Percentiles rank a stretch among this genome's conserved stretches.
Evolutionary conservation across 768 basidiomycete genomes (phyloP).

Genomic region (Cubamyces lactineus): DNA sequence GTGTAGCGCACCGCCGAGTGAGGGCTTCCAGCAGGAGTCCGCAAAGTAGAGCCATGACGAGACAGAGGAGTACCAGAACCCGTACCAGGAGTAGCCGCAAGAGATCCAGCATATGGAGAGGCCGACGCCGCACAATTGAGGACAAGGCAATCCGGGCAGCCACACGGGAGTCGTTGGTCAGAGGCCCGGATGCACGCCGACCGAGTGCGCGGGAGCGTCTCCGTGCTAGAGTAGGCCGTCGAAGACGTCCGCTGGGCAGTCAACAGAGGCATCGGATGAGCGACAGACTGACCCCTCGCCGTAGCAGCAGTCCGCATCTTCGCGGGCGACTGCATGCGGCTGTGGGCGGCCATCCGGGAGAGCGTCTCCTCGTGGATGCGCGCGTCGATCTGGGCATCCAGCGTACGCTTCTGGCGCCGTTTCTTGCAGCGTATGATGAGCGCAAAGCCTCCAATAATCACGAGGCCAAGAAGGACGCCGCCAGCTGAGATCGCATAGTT

Average conservation of each 20-base stretch:
- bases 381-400: conserved; percentile 17
- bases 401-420: conserved; percentile 10
- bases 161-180: conserved; percentile 4
- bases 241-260: not conserved
- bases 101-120: not conserved
- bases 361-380: conserved; percentile 12
- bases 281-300: not conserved
- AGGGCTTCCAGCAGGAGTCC: not conserved
- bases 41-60: not conserved
- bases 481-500: conserved; percentile 21
- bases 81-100: not conserved
- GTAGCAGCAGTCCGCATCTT: conserved; percentile 5
- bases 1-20: conserved; percentile 9
- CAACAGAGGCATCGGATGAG: conserved; percentile 5
- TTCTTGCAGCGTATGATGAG: conserved; percentile 15
- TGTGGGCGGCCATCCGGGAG: conserved; percentile 4
- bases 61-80: not conserved
- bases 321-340: conserved; percentile 10
- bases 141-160: conserved; percentile 5
- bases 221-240: not conserved
- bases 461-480: conserved; percentile 16
- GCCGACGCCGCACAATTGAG: not conserved
- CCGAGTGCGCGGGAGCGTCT: conserved; percentile 4
- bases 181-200: conserved; percentile 2
- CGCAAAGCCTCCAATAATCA: conserved; percentile 11